Evolutionary conservation across 1,284 basidiomycete genomes (phyloP).

Genomic region (Heimioporus retisporus): DNA sequence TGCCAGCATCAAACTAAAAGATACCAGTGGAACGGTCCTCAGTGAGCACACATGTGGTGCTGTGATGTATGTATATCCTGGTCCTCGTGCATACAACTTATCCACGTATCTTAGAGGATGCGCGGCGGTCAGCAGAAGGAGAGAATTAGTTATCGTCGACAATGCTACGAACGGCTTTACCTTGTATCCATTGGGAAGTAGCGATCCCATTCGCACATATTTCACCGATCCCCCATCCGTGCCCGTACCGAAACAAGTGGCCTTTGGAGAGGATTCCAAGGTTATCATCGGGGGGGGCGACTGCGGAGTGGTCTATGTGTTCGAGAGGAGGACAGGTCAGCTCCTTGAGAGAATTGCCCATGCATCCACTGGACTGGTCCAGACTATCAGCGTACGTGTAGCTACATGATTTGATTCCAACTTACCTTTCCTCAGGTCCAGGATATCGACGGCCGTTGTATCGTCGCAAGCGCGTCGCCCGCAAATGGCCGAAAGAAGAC

Average conservation of each 20-base stretch:
- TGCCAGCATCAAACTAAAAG: slow-evolving; percentile 19
- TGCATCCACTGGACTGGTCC: slow-evolving; percentile 1
- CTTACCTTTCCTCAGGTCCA: slow-evolving; percentile 7
- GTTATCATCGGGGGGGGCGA: slow-evolving; percentile 21
- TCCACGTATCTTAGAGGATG: slow-evolving; percentile 2
- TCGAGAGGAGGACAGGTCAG: slow-evolving; percentile 13
- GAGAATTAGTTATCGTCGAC: slow-evolving; percentile 14
- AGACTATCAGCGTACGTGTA: slow-evolving; percentile 5
- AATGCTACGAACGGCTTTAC: slow-evolving; percentile 17
- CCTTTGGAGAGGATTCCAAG: slow-evolving; percentile 21
- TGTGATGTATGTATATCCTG: slow-evolving; percentile 14
- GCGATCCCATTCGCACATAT: not conserved
- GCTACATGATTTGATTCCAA: not conserved
- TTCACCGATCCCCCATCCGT: slow-evolving; percentile 9
- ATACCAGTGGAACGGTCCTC: slow-evolving; percentile 6
- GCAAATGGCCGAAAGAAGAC: slow-evolving; percentile 1
- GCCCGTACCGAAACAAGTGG: slow-evolving; percentile 17
- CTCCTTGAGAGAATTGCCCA: slow-evolving; percentile 3
- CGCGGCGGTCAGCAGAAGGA: slow-evolving; percentile 10
- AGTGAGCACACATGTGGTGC: slow-evolving; percentile 15
- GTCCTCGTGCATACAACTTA: not conserved
- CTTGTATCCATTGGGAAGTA: slow-evolving; percentile 11
- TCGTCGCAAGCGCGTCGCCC: slow-evolving; percentile 8
- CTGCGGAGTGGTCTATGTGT: slow-evolving; percentile 18
- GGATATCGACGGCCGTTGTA: slow-evolving; percentile 6